Conservation (phyloP, 2,329 filamentous ascomycete genomes). For the Colletotrichum kahawae region DNA sequence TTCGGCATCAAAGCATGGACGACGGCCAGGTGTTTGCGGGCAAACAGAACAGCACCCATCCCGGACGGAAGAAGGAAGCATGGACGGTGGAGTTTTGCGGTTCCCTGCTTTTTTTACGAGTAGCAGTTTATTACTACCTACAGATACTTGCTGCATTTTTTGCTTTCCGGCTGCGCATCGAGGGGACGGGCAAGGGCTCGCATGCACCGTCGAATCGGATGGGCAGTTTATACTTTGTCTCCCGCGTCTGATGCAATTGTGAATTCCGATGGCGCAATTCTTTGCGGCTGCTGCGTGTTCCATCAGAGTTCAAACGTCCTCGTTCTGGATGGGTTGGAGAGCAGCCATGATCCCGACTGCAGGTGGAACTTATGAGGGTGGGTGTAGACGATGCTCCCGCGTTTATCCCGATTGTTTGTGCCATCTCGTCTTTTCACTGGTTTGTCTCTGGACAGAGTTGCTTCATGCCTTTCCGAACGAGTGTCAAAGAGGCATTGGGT, state of each 20-base stretch:
- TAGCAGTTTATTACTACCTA: background rate
- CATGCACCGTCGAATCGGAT: background rate
- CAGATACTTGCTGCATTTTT: background rate
- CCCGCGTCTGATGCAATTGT: conserved; percentile 2
- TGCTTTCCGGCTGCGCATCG: background rate
- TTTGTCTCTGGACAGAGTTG: background rate
- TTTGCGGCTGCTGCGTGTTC: background rate
- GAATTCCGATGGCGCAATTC: conserved; percentile 13
- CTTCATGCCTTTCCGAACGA: background rate
- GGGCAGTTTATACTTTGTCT: background rate
- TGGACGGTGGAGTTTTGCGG: background rate
- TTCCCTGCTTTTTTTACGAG: background rate
- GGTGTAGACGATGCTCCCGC: background rate
- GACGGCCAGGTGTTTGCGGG: background rate
- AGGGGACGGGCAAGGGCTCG: background rate
- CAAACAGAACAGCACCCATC: background rate
- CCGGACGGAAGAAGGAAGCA: background rate
- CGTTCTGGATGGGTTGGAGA: too few species aligned
- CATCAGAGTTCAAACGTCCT: background rate
- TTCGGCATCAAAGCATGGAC: background rate
- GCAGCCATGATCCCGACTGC: background rate
- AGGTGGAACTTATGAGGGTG: background rate
- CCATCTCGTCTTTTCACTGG: background rate
- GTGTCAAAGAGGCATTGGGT: background rate
- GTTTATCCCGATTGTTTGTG: background rate